Conservation (phyloP, 1,284 basidiomycete genomes). For the Bjerkandera adusta region DNA sequence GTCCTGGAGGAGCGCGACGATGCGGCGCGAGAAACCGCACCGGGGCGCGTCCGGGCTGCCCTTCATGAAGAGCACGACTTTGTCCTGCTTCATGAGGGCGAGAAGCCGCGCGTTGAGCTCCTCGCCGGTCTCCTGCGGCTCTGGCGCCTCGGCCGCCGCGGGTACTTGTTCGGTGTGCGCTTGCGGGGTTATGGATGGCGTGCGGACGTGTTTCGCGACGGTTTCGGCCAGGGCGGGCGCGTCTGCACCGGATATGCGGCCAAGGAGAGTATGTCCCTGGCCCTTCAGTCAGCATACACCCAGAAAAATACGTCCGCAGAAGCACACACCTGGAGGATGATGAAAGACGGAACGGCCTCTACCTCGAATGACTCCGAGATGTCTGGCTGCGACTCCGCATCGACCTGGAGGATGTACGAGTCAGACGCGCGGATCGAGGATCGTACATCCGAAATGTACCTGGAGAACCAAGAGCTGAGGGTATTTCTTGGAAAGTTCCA, state of each 20-base stretch:
- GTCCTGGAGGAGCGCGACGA: slow-evolving; percentile 60
- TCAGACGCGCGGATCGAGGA: slow-evolving; percentile 1
- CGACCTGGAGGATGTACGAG: slow-evolving; percentile 53
- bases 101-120: slow-evolving; percentile 64
- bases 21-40: slow-evolving; percentile 81
- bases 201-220: slow-evolving; percentile 53
- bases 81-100: slow-evolving; percentile 65
- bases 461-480: slow-evolving; percentile 72
- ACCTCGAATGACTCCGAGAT: slow-evolving; percentile 95
- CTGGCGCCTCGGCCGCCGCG: slow-evolving; percentile 31
- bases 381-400: slow-evolving; percentile 86
- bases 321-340: slow-evolving; percentile 70
- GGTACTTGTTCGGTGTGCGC: slow-evolving; percentile 36
- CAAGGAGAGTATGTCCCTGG: slow-evolving; percentile 89
- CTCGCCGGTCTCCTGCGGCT: slow-evolving; percentile 59
- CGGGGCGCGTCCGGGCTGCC: slow-evolving; percentile 85
- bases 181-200: slow-evolving; percentile 40
- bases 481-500: slow-evolving; percentile 72
- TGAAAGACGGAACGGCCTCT: slow-evolving; percentile 85
- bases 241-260: slow-evolving; percentile 83
- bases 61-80: slow-evolving; percentile 97
- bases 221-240: slow-evolving; percentile 65
- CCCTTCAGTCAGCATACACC: slow-evolving; percentile 11
- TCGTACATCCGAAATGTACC: slow-evolving; percentile 38
- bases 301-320: neutral